Base-by-base conservation (phyloP, 257 asterid species). In the Solanum etuberosum region DNA sequence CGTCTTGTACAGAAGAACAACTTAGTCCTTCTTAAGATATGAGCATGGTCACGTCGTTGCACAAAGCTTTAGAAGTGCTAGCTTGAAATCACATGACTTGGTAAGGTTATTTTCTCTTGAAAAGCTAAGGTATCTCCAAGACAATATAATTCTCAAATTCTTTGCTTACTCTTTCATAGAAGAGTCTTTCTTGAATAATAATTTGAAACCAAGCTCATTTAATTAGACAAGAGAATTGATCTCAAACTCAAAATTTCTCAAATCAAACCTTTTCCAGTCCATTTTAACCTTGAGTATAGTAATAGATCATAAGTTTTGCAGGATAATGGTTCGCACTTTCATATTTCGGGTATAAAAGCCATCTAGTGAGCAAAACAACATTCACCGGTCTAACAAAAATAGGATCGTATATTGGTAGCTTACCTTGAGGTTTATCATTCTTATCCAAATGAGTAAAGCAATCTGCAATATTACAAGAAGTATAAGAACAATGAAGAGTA, bases 391-490 rank as follows among this genome's bases (percentile, higher is more conserved):
- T 48, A 21, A 81, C 42, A 48, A 81, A 81, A 81, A 29, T 51
- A 0, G 31, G 65, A 78, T 29, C 7, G 27, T 81, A 76, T 51
- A 21, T 29, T 82, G 80, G 63, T 27, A 71, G 57, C 90, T 37
- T 91, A 95, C 98, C 93, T 89, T 71, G 90, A 29, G 43, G 86
- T 6, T 91, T 88, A 11, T 90, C 93, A 70, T 91, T 91, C 89
- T 87, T 91, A 86, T 93, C 91, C 92, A 93, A 80, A 89, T 95
- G 98, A 67, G 97, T 86, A 89, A 59, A 95, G 95, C 99, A 96
- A 90, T 92, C 98, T 96, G 95, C 94, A 89, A 88, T 16, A 61
- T 63, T 59, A 74, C 67, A 87, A 85, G 70, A 78, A 81, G 20
- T 20, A 38, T 86, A 54, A 74, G 86, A 35, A 88, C 70, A 83